Percentiles rank a stretch among this genome's conserved stretches.
phyloP scores from a whole-genome alignment of 2,329 filamentous ascomycete species.

The Zalaria sp. region DNA sequence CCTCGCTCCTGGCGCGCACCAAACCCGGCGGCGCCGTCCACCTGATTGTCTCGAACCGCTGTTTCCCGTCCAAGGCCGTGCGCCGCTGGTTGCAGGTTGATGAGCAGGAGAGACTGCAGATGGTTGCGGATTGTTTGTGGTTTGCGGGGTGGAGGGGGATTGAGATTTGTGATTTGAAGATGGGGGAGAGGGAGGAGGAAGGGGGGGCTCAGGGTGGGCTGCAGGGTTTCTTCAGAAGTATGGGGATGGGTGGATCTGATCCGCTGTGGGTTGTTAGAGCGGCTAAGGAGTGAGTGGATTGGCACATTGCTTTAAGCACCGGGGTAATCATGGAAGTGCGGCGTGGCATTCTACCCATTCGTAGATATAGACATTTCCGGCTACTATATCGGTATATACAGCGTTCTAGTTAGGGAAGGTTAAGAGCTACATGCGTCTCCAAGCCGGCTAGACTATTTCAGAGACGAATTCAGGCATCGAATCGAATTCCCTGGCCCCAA shows the following conservation, averaged over 20 bases:
- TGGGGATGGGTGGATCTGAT: slow-evolving; percentile 22
- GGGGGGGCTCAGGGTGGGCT: slow-evolving; percentile 9
- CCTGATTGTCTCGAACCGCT: slow-evolving; percentile 36
- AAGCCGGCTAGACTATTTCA: too few species aligned
- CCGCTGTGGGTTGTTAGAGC: slow-evolving; percentile 32
- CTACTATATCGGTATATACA: too few species aligned
- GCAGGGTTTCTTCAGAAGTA: slow-evolving; percentile 16
- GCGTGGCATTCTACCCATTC: too few species aligned
- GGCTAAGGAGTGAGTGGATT: slow-evolving; percentile 8
- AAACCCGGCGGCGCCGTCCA: slow-evolving; percentile 33
- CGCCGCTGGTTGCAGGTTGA: slow-evolving; percentile 31
- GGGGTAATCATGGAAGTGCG: too few species aligned
- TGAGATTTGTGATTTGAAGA: slow-evolving; percentile 36
- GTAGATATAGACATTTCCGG: too few species aligned
- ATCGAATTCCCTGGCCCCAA: too few species aligned
- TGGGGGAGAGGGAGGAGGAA: slow-evolving; percentile 7
- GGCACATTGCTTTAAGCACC: too few species aligned
- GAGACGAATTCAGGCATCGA: too few species aligned
- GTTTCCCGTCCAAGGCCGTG: slow-evolving; percentile 37
- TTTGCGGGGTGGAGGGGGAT: slow-evolving; percentile 38
- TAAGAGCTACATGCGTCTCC: too few species aligned
- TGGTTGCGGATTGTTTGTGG: slow-evolving; percentile 39
- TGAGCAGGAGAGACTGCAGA: slow-evolving; percentile 31
- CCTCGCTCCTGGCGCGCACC: slow-evolving; percentile 24
- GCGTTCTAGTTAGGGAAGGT: too few species aligned